Base-by-base conservation (phyloP, 768 basidiomycete species). In the Xerocomellus dryophilus region DNA sequence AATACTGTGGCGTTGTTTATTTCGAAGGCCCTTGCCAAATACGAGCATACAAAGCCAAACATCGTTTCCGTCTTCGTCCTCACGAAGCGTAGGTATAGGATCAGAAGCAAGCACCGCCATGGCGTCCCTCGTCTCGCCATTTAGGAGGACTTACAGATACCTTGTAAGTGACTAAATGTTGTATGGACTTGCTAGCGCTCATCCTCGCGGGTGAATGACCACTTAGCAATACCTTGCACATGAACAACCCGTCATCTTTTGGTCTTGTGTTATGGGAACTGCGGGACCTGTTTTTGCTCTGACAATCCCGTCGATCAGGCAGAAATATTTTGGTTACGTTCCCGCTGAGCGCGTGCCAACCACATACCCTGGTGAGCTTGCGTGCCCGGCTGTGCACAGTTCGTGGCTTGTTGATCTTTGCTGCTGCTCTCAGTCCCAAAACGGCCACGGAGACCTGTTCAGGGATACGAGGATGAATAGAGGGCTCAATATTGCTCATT, bases 161-260 rank as follows among this genome's bases (percentile, higher is more conserved):
- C 59, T 70, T 42, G 69, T 72, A 34, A 43, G 66, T 41, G 3
- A 2, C 8, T 17, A 18, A 12, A 3, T n/a, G 31, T n/a, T 23
- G 34, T 34, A 7, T 8, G 0, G 2, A 5, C 23, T 15, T 41
- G 1, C 9, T n/a, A 14, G 7, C 4, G 21, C 42, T 55, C 18
- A 53, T 25, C 4, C 8, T 17, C 29, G 9, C 25, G 9, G 15
- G 12, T 31, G 36, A 34, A 53, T 20, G 14, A n/a, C 20, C 10
- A 20, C 25, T 10, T 47, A 95, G 93, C 90, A 93, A 92, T 83
- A 88, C 43, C 83, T 86, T 62, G 91, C 93, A 35, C 93, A 96
- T 73, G 93, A 96, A 73, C 83, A 81, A 64, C 93, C 93, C 27
- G 89, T 92, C 70, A 82, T 94, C 70, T 94, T 94, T 77, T 96